Conservation (phyloP, 345 rosid species). For the Lepidium africanum region DNA sequence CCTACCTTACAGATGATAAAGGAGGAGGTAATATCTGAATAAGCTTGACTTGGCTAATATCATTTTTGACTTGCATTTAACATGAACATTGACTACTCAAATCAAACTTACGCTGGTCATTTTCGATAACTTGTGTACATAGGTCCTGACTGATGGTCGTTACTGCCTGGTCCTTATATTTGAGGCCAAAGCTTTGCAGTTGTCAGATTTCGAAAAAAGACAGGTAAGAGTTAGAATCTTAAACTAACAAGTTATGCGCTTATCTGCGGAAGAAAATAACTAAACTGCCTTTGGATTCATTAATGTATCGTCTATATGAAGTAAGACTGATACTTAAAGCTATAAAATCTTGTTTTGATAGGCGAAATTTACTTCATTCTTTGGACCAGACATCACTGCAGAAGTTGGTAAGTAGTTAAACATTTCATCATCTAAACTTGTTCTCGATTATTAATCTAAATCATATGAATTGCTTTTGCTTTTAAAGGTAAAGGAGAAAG, state of each 20-base stretch:
- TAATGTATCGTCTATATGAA: neutral
- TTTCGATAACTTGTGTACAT: neutral
- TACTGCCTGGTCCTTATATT: constrained; percentile 70
- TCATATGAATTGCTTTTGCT: neutral
- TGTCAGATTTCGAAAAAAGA: constrained; percentile 80
- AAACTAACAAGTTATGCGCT: neutral
- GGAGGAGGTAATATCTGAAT: constrained; percentile 55
- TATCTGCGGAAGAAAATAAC: neutral
- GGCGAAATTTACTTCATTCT: constrained; percentile 90
- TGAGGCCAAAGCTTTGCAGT: constrained; percentile 66
- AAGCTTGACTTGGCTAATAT: neutral
- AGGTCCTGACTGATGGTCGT: constrained; percentile 77
- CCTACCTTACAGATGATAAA: constrained; percentile 69
- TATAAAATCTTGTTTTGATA: constrained; percentile 20
- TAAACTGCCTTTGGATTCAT: neutral
- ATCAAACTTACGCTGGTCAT: neutral
- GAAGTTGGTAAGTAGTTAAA: constrained; percentile 57
- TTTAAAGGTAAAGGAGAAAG: constrained; percentile 63
- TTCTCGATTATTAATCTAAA: neutral
- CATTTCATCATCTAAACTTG: neutral
- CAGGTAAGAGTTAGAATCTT: constrained; percentile 38
- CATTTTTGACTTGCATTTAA: neutral
- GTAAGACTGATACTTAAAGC: constrained; percentile 1
- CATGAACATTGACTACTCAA: neutral
- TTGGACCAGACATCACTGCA: constrained; percentile 82